Evolutionary conservation across 202 grass and related monocot genomes (phyloP).

Genomic region (Panicum virgatum): DNA sequence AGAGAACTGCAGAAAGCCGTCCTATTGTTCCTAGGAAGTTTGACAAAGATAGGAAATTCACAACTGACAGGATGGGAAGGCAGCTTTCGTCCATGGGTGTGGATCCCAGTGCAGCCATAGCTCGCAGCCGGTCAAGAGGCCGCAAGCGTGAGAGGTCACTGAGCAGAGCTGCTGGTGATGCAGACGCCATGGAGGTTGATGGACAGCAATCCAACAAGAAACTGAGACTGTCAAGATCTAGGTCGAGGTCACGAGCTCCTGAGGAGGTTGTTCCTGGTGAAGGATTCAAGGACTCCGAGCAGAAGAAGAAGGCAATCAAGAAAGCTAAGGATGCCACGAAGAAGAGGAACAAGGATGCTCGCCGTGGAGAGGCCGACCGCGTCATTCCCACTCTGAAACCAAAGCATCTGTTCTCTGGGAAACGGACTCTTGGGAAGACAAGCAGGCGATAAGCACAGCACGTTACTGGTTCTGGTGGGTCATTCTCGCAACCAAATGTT

Average conservation of each 20-base stretch:
- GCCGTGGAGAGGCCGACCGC: conserved; percentile 83
- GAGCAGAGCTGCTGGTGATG: conserved; percentile 46
- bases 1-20: conserved; percentile 87
- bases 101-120: conserved; percentile 65
- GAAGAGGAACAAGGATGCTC: conserved; percentile 81
- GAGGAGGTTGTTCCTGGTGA: conserved; percentile 70
- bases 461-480: conserved; percentile 11
- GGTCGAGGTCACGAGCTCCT: conserved; percentile 59
- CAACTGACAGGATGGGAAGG: conserved; percentile 70
- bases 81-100: conserved; percentile 66
- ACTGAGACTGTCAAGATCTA: conserved; percentile 54
- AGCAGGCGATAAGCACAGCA: conserved; percentile 55
- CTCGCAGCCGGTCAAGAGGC: conserved; percentile 59
- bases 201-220: conserved; percentile 74
- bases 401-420: conserved; percentile 95
- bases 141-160: conserved; percentile 85
- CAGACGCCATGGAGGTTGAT: conserved; percentile 74
- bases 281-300: conserved; percentile 67
- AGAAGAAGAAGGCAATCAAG: conserved; percentile 76
- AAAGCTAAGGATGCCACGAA: conserved; percentile 51
- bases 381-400: conserved; percentile 89
- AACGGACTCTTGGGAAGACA: conserved; percentile 73
- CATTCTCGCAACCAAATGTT: neutral
- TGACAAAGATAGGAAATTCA: conserved; percentile 88
- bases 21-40: conserved; percentile 94